Evolutionary conservation across 2,329 filamentous ascomycete genomes (phyloP), one percentile per base, ranked within the genome.

Genomic region (Cordyceps cateniannulata): DNA sequence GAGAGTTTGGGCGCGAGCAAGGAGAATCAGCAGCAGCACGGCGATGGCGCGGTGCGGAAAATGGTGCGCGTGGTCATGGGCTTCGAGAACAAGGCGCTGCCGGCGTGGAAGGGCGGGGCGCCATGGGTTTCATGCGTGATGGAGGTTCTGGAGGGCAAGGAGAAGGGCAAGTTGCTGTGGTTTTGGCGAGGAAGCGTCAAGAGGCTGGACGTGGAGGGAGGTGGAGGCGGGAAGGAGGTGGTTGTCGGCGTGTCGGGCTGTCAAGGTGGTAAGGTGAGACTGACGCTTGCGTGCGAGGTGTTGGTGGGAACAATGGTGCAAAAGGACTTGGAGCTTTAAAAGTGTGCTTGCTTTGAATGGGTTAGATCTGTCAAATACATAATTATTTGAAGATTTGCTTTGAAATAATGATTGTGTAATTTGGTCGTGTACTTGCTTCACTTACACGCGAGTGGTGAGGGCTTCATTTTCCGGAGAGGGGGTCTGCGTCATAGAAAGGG

Each of bases 211-310:
- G 42, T 7, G 5, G 40, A 25, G 5, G 35, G 18, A 3, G 44
- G 3, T 12, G 27, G 40, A 4, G 47, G 81, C n/a, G 79, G 81
- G 0, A 82, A 87, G 29, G 76, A 77, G 7, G 67, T 79, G 25
- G 81, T 87, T 88, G 64, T 82, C 74, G 22, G 68, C 0, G 82
- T 86, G 1, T 75, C 82, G 0, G 70, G 91, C 22, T 80, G 72
- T 1, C 75, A 75, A 5, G 70, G 77, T 0, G 80, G 83, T 20
- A 83, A 88, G 61, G 75, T 79, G 3, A 82, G 95, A 38, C 80
- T 80, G 25, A 90, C 86, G 63, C 85, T 93, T 53, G 89, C 90
- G 71, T 98, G 93, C 65, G 93, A 97, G 73, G 87, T 91, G 48
- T 88, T 98, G 67, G 90, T 86, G 3, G 85, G 85, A 1, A 86